Conservation (phyloP, 139 green algal genomes). For the Ostreobium quekettii region DNA sequence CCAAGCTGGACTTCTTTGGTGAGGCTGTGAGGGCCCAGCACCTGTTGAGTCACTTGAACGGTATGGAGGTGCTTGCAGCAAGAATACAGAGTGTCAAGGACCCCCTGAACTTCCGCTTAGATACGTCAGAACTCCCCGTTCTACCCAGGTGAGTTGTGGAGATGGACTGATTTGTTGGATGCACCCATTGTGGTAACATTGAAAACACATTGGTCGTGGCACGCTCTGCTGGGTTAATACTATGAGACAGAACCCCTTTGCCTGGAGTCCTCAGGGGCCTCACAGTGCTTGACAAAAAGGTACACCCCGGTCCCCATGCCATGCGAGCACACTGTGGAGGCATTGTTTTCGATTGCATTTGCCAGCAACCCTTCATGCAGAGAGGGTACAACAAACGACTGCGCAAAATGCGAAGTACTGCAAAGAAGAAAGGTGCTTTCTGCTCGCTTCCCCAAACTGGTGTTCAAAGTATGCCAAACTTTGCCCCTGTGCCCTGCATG, state of each 20-base stretch:
- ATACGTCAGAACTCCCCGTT: too few relatives aligned
- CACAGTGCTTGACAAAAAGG: too few relatives aligned
- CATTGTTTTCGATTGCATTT: too few relatives aligned
- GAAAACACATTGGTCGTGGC: not conserved
- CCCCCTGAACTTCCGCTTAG: constrained; percentile 3
- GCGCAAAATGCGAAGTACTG: not conserved
- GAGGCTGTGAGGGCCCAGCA: constrained; percentile 68
- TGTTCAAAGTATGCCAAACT: constrained; percentile 14
- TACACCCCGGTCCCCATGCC: too few relatives aligned
- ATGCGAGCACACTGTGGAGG: too few relatives aligned
- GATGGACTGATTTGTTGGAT: not conserved
- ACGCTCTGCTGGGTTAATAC: not conserved
- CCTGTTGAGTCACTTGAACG: constrained; percentile 38
- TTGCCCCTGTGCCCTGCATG: constrained; percentile 39
- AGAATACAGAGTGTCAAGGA: constrained; percentile 31
- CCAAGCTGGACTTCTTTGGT: constrained; percentile 87
- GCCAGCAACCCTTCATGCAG: too few relatives aligned
- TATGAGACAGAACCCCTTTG: not conserved
- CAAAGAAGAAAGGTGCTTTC: not conserved
- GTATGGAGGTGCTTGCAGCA: constrained; percentile 46
- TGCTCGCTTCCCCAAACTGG: constrained; percentile 10
- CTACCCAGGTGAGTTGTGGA: too few relatives aligned
- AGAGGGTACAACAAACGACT: too few relatives aligned
- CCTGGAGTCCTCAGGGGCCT: not conserved
- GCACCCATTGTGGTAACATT: constrained; percentile 6